A percentile compares a stretch with the other conserved stretches of the same genome.
Evolutionary conservation across 257 asterid genomes (phyloP).

Genomic region (Forsythia suspensa): DNA sequence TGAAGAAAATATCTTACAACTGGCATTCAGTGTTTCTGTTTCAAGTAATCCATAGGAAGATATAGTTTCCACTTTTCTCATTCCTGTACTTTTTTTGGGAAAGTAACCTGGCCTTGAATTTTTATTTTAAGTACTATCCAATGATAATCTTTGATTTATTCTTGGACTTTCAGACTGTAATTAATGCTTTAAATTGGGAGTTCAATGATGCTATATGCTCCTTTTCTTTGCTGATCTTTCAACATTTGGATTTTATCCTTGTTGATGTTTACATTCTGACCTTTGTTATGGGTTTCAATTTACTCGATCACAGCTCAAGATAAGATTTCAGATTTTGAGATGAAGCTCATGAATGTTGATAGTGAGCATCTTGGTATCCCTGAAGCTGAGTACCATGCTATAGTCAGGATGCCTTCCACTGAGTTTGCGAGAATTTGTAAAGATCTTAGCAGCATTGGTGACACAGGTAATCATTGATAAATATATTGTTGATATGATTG

Average conservation of each 20-base stretch:
- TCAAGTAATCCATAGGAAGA: neutral
- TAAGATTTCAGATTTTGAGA: constrained; percentile 46
- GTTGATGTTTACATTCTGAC: neutral
- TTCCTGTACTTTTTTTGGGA: neutral
- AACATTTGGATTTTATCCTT: neutral
- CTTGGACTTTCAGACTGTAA: neutral
- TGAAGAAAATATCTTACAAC: too few species aligned
- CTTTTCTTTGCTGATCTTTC: neutral
- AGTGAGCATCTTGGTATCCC: constrained; percentile 48
- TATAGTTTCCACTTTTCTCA: neutral
- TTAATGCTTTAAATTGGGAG: neutral
- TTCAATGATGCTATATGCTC: neutral
- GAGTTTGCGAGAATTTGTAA: constrained; percentile 45
- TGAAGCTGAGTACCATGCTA: constrained; percentile 46
- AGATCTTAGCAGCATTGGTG: constrained; percentile 46
- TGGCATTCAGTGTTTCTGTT: neutral
- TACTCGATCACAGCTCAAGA: constrained; percentile 33
- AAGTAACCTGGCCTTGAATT: neutral
- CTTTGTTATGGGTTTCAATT: neutral
- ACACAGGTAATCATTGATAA: constrained; percentile 28
- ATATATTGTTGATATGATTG: neutral
- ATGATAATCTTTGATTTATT: neutral
- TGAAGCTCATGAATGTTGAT: constrained; percentile 47
- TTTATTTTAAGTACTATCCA: too few species aligned
- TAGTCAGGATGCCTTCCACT: constrained; percentile 48